Conservation (phyloP, 805 yeast species). For the Metschnikowia corniflorae region DNA sequence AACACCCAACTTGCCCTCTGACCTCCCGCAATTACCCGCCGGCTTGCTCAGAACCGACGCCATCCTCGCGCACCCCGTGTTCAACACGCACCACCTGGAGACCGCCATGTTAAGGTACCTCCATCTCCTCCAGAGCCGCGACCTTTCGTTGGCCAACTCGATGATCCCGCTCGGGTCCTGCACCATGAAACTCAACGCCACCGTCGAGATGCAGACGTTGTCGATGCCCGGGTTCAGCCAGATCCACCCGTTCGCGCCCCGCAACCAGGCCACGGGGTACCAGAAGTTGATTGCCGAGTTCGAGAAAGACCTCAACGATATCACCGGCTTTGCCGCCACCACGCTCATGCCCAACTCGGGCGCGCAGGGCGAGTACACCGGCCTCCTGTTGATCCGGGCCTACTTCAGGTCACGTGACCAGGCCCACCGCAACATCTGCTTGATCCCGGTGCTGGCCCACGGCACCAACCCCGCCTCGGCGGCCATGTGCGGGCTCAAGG, state of each 20-base stretch:
- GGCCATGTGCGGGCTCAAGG: constrained; percentile 93
- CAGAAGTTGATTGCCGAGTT: constrained; percentile 68
- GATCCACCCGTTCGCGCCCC: constrained; percentile 91
- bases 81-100: constrained; percentile 86
- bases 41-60: constrained; percentile 53
- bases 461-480: constrained; percentile 99
- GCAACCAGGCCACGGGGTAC: constrained; percentile 86
- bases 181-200: constrained; percentile 95
- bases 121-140: constrained; percentile 78
- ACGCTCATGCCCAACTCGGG: constrained; percentile 97
- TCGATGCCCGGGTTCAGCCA: constrained; percentile 91
- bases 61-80: constrained; percentile 69
- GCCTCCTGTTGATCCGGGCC: constrained; percentile 78
- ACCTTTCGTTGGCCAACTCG: constrained; percentile 88
- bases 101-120: constrained; percentile 92
- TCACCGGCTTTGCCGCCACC: constrained; percentile 89
- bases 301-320: constrained; percentile 80
- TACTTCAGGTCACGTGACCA: constrained; percentile 73
- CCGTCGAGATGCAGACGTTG: constrained; percentile 91
- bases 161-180: constrained; percentile 98
- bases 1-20: constrained; percentile 14
- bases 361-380: constrained; percentile 97
- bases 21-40: constrained; percentile 49
- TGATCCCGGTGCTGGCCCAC: constrained; percentile 96
- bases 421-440: constrained; percentile 70